phyloP scores from a whole-genome alignment of 2,329 filamentous ascomycete species.

The Aspergillus arachidicola region DNA sequence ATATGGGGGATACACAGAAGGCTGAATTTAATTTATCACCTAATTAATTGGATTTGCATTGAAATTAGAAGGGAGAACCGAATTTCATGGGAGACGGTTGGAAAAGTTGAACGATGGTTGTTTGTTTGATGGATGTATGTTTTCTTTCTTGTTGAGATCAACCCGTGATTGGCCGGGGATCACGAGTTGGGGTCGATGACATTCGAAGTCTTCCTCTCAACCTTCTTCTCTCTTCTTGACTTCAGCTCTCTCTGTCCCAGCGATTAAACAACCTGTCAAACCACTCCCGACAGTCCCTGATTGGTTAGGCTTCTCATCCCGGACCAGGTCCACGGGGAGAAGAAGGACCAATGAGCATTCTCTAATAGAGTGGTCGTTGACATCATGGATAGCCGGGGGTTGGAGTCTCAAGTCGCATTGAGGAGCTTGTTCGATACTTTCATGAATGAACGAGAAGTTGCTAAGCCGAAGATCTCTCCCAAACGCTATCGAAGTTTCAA shows the following conservation, averaged over 20 bases:
- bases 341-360: not conserved
- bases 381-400: not conserved
- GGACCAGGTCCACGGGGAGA: not conserved
- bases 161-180: not conserved
- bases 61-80: not conserved
- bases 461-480: not conserved
- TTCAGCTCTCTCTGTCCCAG: not conserved
- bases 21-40: too few species aligned
- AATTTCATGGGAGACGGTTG: too few species aligned
- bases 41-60: not conserved
- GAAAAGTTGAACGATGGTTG: not conserved
- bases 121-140: not conserved
- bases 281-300: not conserved
- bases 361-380: not conserved
- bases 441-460: not conserved
- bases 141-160: not conserved
- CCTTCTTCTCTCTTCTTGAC: too few species aligned
- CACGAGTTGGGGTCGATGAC: not conserved
- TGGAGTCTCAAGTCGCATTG: not conserved
- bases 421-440: not conserved
- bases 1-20: not conserved
- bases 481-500: not conserved
- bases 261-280: not conserved
- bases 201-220: not conserved
- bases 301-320: not conserved